Base-by-base conservation (phyloP, 1,284 basidiomycete genomes). In the Tremellales sp. region DNA sequence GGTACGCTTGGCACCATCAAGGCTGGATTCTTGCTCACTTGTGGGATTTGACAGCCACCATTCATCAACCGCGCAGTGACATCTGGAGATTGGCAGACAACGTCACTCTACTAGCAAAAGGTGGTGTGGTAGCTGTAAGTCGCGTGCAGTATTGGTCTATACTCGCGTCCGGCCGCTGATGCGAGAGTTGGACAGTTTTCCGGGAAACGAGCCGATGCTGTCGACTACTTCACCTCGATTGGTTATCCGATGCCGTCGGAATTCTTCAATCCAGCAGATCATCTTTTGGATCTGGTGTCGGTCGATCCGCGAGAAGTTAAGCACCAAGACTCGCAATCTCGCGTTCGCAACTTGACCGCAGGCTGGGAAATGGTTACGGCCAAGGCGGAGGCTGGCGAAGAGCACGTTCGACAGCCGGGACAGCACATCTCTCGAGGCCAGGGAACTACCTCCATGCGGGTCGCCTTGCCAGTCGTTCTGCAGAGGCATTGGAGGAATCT, bases 51-150 rank as follows among this genome's bases (percentile, higher is more conserved):
- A 3, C 47, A 71, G 76, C 75, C 3, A 76, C 78, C 0, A 73
- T 79, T 14, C 78, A 79, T 54, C 78, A 80, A 57, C 77, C 77
- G 12, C 75, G 78, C 14, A 75, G 72, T 22, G 77, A 79, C 43
- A 78, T 80, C 31, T 66, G 67, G 64, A 65, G 68, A 45, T 63
- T 73, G 19, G 70, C 75, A 41, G 78, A 78, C 51, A 75, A 78
- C 45, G 65, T 78, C 32, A 67, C 77, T 1, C 65, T 80, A 0
- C 67, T 79, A 1, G 78, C 75, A 12, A 78, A 78, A 51, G 77
- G 77, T 10, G 77, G 78, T 2, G 57, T 67, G 0, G 68, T 74
- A 13, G 75, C 73, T 6, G 63, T 65, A 34, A 45, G 60, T 51
- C n/a, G 13, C 12, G 35, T 19, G 7, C 18, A 22, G 7, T 32